These are phyloP conservation scores for Rubus idaeus DNA, from an alignment of 306 rosid species.

Conservation along the genomic window DNA sequence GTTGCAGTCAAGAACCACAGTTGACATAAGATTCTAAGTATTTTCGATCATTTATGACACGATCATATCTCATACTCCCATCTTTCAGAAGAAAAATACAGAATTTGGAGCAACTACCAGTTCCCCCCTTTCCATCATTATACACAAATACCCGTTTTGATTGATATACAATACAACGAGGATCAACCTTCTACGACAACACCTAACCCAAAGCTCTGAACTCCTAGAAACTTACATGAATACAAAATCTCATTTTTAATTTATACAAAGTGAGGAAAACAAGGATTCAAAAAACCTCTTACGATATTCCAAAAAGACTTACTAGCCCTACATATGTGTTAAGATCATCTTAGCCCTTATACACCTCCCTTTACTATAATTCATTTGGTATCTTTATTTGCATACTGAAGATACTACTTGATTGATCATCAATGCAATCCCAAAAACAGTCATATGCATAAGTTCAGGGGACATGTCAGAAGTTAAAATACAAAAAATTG, in stretches of 20 bases:
- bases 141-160: neutral
- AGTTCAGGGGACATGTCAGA: neutral
- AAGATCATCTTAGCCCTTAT: conserved; percentile 1
- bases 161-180: neutral
- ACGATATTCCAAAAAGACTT: neutral
- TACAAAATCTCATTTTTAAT: neutral
- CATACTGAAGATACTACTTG: neutral
- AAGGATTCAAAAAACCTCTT: neutral
- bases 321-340: neutral
- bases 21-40: neutral
- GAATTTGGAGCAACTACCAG: neutral
- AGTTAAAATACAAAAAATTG: neutral
- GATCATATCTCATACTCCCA: neutral
- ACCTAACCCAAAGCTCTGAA: neutral
- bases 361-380: neutral
- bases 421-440: neutral
- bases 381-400: neutral
- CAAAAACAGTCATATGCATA: neutral
- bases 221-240: neutral
- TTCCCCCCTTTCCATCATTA: neutral
- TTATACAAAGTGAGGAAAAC: neutral
- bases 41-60: neutral
- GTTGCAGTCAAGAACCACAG: neutral
- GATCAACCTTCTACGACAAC: neutral
- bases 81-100: neutral